A percentile compares a stretch with the other conserved stretches of the same genome.
Conservation (phyloP, 495 filamentous ascomycete species). For the Tetracladium setigerum region DNA sequence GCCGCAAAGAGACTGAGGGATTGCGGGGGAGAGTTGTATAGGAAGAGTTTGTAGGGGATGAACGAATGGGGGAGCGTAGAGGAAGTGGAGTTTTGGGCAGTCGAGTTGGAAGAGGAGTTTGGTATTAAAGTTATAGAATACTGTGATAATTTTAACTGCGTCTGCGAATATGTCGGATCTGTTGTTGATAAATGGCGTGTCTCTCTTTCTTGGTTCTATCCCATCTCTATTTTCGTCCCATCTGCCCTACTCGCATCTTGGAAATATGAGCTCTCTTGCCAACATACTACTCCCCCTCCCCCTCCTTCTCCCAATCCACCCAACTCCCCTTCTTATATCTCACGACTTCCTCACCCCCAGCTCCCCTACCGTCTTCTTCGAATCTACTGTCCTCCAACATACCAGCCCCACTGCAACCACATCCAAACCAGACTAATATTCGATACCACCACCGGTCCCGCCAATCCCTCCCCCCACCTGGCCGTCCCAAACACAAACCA, state of each 20-base stretch:
- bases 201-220: not conserved
- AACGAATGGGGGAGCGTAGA: not conserved
- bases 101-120: too few relatives aligned
- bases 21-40: slow-evolving; percentile 75
- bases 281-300: not conserved
- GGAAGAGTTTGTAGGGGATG: slow-evolving; percentile 41
- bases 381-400: slow-evolving; percentile 34
- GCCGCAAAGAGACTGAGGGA: slow-evolving; percentile 70
- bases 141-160: too few relatives aligned
- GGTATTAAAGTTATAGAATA: too few relatives aligned
- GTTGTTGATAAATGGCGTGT: too few relatives aligned
- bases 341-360: not conserved
- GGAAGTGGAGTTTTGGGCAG: not conserved
- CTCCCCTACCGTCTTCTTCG: not conserved
- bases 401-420: slow-evolving; percentile 58
- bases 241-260: too few relatives aligned
- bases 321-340: not conserved
- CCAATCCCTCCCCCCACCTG: slow-evolving; percentile 57
- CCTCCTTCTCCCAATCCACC: not conserved
- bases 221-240: not conserved
- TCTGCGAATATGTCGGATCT: too few relatives aligned
- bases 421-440: slow-evolving; percentile 73
- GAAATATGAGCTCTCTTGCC: too few relatives aligned
- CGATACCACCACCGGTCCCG: slow-evolving; percentile 66
- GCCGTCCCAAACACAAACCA: slow-evolving; percentile 69